These are phyloP conservation scores for Trametes villosa DNA, from an alignment of 768 basidiomycete genomes.

Conservation along the genomic window DNA sequence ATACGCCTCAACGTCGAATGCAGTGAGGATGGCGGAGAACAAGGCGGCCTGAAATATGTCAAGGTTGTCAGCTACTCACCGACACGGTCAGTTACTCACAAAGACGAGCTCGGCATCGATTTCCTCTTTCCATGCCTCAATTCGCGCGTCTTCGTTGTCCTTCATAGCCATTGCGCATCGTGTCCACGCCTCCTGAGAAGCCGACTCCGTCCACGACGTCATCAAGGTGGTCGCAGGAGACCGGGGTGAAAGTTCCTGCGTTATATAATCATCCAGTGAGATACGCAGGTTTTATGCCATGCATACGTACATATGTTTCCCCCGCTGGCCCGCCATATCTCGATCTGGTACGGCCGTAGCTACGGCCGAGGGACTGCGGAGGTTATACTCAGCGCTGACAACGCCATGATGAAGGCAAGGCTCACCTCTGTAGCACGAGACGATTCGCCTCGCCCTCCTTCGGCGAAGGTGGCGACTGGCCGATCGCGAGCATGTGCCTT, in stretches of 20 bases:
- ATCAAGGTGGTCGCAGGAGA: background rate
- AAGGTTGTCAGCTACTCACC: too few species aligned
- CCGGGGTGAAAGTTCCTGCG: background rate
- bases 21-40: slow-evolving; percentile 20
- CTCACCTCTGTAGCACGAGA: background rate
- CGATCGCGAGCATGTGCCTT: background rate
- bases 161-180: slow-evolving; percentile 22
- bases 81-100: slow-evolving; percentile 27
- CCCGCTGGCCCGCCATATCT: background rate
- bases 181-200: slow-evolving; percentile 14
- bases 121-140: slow-evolving; percentile 29
- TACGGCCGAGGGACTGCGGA: background rate
- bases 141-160: slow-evolving; percentile 20
- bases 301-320: background rate
- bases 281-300: background rate
- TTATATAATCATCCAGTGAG: background rate
- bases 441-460: background rate
- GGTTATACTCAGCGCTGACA: background rate
- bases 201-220: background rate
- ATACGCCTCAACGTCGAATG: slow-evolving; percentile 19
- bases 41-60: slow-evolving; percentile 13
- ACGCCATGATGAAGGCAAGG: background rate
- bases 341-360: background rate
- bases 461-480: background rate
- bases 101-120: slow-evolving; percentile 30